Base-by-base conservation (phyloP, 2,329 filamentous ascomycete genomes). In the Botryotinia narcissicola region DNA sequence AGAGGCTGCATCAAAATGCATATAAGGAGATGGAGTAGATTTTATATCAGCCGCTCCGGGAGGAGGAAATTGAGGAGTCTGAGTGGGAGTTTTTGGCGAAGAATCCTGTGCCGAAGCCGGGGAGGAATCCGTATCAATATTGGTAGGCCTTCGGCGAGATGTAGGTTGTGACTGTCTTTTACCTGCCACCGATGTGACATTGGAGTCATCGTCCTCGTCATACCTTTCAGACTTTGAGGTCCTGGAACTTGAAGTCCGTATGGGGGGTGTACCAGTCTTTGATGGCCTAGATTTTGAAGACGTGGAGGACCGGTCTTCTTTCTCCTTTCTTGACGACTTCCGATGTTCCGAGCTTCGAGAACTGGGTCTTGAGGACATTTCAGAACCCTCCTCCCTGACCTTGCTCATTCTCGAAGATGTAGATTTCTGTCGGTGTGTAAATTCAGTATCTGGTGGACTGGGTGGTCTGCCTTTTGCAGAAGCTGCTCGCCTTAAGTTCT, bases 361-460 rank as follows among this genome's bases (percentile, higher is more conserved):
- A 77, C 81, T 86, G 72, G 83, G 83, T 78, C 81, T 80, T 60
- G 80, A 77, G 73, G 81, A 78, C 73, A 80, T 75, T 75, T 79
- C 78, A 14, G 70, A 68, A 46, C 78, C 74, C 73, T 86, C 81
- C 76, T 84, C 81, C 76, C 83, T 79, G 71, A 84, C 75, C 76
- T 81, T 70, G 76, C 79, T 74, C 82, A 75, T 84, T 75, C 75
- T 81, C 75, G 73, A 80, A 59, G 80, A 77, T 40, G 76, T 80
- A 70, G 80, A 80, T 78, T 78, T 83, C 75, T 78, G 81, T 77
- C 79, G 76, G 67, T 83, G 84, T 3, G 87, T 87, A 29, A 90
- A 75, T 73, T 90, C 89, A 6, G 89, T 91, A 76, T 90, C 89
- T 2, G 89, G 89, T 1, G 89, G 89, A 71, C 87, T 91, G 4